These are phyloP conservation scores for Mycena capillaripes DNA, from an alignment of 768 basidiomycete genomes.

Conservation along the genomic window DNA sequence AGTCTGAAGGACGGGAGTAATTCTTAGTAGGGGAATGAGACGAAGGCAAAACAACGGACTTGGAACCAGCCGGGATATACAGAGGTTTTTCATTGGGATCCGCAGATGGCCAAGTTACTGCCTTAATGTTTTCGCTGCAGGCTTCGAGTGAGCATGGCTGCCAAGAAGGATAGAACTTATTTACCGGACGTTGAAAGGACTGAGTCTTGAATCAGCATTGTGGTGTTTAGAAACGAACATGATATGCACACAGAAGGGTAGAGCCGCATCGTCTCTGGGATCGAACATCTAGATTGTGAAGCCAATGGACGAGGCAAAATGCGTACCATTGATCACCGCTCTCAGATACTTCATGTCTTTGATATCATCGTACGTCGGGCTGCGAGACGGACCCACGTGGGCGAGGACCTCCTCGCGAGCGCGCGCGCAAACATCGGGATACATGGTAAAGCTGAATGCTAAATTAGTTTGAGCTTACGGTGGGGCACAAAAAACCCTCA, in stretches of 20 bases:
- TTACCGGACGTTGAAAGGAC: slow-evolving; percentile 58
- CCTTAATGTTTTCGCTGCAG: slow-evolving; percentile 52
- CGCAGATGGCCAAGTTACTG: slow-evolving; percentile 46
- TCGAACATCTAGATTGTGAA: background rate
- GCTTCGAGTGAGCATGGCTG: background rate
- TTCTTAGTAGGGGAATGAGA: background rate
- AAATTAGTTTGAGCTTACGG: background rate
- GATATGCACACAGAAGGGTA: slow-evolving; percentile 62
- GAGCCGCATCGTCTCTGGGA: slow-evolving; percentile 63
- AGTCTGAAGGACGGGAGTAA: slow-evolving; percentile 33
- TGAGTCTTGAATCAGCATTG: slow-evolving; percentile 33
- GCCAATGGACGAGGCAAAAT: background rate
- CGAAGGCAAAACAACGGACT: slow-evolving; percentile 35
- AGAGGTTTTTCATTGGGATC: slow-evolving; percentile 46
- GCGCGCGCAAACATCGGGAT: slow-evolving; percentile 60
- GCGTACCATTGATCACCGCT: slow-evolving; percentile 69
- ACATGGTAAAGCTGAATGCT: slow-evolving; percentile 33
- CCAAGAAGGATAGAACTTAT: background rate
- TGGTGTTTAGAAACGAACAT: background rate
- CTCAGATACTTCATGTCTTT: slow-evolving; percentile 73
- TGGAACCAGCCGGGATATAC: slow-evolving; percentile 51
- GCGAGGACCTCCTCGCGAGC: slow-evolving; percentile 66
- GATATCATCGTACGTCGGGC: slow-evolving; percentile 69
- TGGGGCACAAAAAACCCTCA: background rate
- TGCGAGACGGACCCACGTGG: slow-evolving; percentile 56